Conservation (phyloP, 441 rosid genomes). For the Croton laevigatus region DNA sequence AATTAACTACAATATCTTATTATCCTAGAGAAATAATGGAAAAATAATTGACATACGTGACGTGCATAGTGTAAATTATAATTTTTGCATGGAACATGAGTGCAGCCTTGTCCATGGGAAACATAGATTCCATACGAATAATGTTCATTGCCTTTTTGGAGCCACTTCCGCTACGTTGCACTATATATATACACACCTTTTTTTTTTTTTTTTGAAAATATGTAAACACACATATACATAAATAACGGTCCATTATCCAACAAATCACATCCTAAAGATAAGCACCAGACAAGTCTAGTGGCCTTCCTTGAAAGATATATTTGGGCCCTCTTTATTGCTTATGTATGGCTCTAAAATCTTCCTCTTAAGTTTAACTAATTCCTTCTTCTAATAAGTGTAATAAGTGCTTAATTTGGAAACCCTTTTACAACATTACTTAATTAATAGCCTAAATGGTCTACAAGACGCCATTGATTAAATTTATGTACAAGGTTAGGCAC, state of each 20-base stretch:
- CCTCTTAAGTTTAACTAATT: background rate
- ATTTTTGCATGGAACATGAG: background rate
- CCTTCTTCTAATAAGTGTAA: background rate
- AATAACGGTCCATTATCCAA: background rate
- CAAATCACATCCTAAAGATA: background rate
- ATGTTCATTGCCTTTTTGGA: background rate
- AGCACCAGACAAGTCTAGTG: background rate
- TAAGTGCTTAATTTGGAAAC: no score
- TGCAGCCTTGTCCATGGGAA: background rate
- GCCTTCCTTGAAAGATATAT: background rate
- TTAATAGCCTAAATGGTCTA: background rate
- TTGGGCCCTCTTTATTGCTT: background rate
- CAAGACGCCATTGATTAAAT: no score
- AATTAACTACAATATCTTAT: no score
- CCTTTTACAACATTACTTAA: no score
- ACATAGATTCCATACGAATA: background rate
- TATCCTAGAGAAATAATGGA: no score
- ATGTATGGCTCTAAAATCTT: background rate
- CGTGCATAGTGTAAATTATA: no score
- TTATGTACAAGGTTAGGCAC: no score
- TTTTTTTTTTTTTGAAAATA: no score
- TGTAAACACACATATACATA: no score
- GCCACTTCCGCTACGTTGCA: background rate
- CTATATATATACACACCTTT: no score
- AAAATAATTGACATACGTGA: no score